Conservation (phyloP, 352 stramenopile species). For the Poterioochromonas sp. region DNA sequence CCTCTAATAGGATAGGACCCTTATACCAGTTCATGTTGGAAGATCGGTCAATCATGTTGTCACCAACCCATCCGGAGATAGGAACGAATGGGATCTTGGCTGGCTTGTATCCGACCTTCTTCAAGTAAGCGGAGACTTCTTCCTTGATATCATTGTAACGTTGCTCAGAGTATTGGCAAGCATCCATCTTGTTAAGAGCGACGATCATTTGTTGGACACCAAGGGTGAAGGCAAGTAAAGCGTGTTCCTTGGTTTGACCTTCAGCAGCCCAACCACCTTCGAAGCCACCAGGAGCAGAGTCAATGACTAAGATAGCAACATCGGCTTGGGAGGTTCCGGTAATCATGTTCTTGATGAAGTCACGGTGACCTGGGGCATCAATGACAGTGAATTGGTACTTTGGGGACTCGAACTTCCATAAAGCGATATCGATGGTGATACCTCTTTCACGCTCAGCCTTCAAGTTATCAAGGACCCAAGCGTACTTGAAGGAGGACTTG, state of each 20-base stretch:
- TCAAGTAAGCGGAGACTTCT: slow-evolving; percentile 79
- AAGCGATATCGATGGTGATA: slow-evolving; percentile 93
- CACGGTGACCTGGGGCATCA: slow-evolving; percentile 90
- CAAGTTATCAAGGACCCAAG: slow-evolving; percentile 95
- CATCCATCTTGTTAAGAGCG: slow-evolving; percentile 96
- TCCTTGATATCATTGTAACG: slow-evolving; percentile 87
- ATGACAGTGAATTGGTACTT: slow-evolving; percentile 96
- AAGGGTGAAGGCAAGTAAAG: slow-evolving; percentile 86
- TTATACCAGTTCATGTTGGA: slow-evolving; percentile 94
- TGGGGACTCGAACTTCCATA: slow-evolving; percentile 93
- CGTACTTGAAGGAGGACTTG: slow-evolving; percentile 97
- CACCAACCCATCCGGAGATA: slow-evolving; percentile 87
- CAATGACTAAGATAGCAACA: slow-evolving; percentile 87
- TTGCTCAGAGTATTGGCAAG: slow-evolving; percentile 77
- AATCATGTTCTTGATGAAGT: slow-evolving; percentile 99
- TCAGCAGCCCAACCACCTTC: slow-evolving; percentile 88
- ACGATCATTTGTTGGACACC: slow-evolving; percentile 97
- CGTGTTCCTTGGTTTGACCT: slow-evolving; percentile 87
- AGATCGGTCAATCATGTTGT: slow-evolving; percentile 93
- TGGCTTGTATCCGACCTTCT: slow-evolving; percentile 91
- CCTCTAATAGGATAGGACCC: slow-evolving; percentile 77
- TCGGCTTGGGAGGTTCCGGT: slow-evolving; percentile 95
- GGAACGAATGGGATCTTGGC: slow-evolving; percentile 88
- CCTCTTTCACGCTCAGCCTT: slow-evolving; percentile 93
- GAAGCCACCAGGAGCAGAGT: slow-evolving; percentile 79